Evolutionary conservation across 202 grass and related monocot genomes (phyloP), one percentile per base, ranked within the genome.

Genomic region (Setaria italica): DNA sequence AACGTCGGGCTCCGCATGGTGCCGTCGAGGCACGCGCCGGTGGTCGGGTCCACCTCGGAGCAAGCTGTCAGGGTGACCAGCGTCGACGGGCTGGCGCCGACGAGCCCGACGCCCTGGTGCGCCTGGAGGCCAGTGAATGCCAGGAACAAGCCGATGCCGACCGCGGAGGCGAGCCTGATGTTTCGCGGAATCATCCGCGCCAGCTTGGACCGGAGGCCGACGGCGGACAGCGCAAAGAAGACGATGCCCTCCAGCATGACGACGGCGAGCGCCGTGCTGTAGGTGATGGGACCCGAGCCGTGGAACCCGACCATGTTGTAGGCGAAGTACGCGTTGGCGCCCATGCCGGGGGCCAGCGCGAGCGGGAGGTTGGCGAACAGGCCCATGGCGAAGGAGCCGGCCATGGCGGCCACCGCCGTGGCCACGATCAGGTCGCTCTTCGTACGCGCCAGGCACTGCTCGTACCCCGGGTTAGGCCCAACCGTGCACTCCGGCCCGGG

Each of bases 301-400:
- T 75, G 92, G 90, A 92, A 89, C 1, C 94, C 94, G 1, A 97
- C 94, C 90, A 97, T 92, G 90, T 91, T 97, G 88, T 97, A 97
- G 11, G 94, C 70, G 64, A 97, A 90, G 88, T 89, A 97, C 0
- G 94, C 92, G 82, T 97, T 97, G 48, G 90, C 63, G 6, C 94
- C 94, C 92, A 97, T 97, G 19, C 94, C 94, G 14, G 94, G 94
- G 9, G 94, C 94, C 2, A 97, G 83, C 0, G 88, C 92, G 0
- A 97, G 70, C 21, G 94, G 92, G 2, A 97, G 90, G 86, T 97
- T 97, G 1, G 94, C 92, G 50, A 97, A 41, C 1, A 46, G n/a
- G 21, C 94, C 94, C 94, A 97, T 97, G 69, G 79, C 81, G 43
- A 97, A 86, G 62, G 87, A 90, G 0, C 81, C 92, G 4, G 72